These are phyloP conservation scores for Gamsiella multidivaricata DNA, from an alignment of 192 early-diverging fungal genomes.

Conservation along the genomic window DNA sequence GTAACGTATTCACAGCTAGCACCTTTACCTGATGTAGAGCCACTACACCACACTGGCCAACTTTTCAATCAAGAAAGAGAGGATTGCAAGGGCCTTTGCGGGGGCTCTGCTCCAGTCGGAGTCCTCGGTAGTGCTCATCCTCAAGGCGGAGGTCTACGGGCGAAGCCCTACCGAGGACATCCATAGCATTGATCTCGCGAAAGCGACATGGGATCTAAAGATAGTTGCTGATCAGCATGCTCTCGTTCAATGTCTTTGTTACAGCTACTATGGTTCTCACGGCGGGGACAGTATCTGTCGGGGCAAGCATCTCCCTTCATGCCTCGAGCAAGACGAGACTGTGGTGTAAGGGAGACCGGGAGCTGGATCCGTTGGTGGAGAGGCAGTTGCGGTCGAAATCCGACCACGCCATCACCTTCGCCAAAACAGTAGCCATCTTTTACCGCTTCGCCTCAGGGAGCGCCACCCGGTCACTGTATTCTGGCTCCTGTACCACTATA, in stretches of 20 bases:
- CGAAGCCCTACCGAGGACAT: constrained; percentile 5
- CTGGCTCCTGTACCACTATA: too few species aligned
- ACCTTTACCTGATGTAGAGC: too few species aligned
- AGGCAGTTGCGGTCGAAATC: constrained; percentile 2
- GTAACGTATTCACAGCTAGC: too few species aligned
- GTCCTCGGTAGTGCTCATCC: neutral
- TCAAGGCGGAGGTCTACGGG: constrained; percentile 4
- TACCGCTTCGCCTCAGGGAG: too few species aligned
- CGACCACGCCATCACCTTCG: neutral
- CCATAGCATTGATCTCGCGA: neutral
- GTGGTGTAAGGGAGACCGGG: neutral
- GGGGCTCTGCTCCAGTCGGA: constrained; percentile 1
- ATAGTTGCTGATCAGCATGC: neutral
- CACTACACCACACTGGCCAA: too few species aligned
- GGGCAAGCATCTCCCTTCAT: constrained; percentile 3
- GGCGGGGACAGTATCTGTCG: neutral
- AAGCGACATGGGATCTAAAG: constrained; percentile 1
- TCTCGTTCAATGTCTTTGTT: constrained; percentile 3
- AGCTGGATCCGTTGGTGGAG: constrained; percentile 2
- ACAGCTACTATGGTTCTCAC: neutral
- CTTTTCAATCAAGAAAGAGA: neutral
- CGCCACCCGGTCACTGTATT: too few species aligned
- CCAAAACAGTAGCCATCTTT: neutral
- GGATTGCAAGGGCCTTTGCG: constrained; percentile 1
- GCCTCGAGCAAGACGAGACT: neutral